A percentile compares a stretch with the other conserved stretches of the same genome.
Conservation (phyloP, 768 basidiomycete genomes). For the Boletus huronensis region DNA sequence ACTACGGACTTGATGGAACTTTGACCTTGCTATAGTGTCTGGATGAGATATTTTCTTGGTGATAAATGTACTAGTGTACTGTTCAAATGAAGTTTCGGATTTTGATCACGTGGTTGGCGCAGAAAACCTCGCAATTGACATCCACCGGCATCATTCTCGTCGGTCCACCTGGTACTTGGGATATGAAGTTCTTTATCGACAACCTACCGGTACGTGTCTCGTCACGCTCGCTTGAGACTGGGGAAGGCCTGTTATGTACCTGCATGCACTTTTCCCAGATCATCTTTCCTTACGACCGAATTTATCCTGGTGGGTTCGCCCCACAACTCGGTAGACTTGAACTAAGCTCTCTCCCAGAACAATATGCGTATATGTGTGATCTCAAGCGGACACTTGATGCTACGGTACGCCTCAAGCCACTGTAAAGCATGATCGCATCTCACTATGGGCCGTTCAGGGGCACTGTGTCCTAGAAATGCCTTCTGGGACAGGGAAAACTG, state of each 20-base stretch:
- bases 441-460: conserved; percentile 52
- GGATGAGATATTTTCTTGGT: neutral
- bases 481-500: conserved; percentile 98
- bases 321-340: neutral
- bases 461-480: conserved; percentile 99
- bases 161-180: neutral
- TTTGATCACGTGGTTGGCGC: conserved; percentile 16
- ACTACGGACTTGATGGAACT: neutral
- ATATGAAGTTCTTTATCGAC: conserved; percentile 82
- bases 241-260: neutral
- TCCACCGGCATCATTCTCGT: neutral
- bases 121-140: neutral
- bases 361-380: conserved; percentile 99
- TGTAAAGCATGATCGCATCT: neutral
- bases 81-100: neutral
- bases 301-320: conserved; percentile 77
- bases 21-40: neutral
- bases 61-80: neutral
- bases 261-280: conserved; percentile 44
- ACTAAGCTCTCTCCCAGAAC: conserved; percentile 52
- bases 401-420: conserved; percentile 48
- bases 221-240: neutral
- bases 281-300: conserved; percentile 89
- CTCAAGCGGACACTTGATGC: conserved; percentile 95
- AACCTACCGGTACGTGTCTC: conserved; percentile 61